Conservation (phyloP, 164 flowering plant species). For the Vitis riparia region DNA sequence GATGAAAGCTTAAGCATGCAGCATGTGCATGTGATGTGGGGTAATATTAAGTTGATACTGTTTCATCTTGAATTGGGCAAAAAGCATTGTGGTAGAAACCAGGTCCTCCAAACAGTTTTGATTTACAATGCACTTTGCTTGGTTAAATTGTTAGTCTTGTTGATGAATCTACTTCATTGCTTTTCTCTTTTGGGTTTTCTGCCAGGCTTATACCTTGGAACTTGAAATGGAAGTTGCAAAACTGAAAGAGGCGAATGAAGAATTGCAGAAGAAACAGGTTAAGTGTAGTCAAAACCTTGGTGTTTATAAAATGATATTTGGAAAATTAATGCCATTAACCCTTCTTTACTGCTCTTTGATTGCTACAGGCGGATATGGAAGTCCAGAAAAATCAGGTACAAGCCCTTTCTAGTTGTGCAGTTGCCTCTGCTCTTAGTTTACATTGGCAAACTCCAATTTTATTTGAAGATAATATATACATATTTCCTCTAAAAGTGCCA, state of each 20-base stretch:
- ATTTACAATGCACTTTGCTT: neutral
- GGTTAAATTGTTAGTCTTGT: neutral
- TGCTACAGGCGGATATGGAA: conserved; percentile 49
- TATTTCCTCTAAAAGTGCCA: no score
- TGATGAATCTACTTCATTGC: neutral
- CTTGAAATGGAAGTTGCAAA: conserved; percentile 62
- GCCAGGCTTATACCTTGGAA: conserved; percentile 61
- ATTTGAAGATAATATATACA: no score
- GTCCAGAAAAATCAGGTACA: conserved; percentile 52
- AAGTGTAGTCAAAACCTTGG: neutral
- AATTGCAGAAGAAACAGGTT: conserved; percentile 61
- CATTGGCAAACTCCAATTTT: neutral
- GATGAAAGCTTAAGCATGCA: no score
- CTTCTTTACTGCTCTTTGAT: neutral
- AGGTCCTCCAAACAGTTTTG: no score
- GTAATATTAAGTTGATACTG: no score
- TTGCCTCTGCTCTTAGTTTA: neutral
- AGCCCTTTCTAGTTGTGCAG: neutral
- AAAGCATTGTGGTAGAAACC: no score
- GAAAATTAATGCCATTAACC: neutral
- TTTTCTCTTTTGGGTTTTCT: conserved; percentile 6
- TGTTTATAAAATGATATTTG: neutral
- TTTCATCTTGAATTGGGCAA: no score
- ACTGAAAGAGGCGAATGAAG: conserved; percentile 50
- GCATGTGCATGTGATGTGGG: no score